These are phyloP conservation scores for Coemansia sp. DNA, from an alignment of 192 early-diverging fungal genomes.

Conservation along the genomic window DNA sequence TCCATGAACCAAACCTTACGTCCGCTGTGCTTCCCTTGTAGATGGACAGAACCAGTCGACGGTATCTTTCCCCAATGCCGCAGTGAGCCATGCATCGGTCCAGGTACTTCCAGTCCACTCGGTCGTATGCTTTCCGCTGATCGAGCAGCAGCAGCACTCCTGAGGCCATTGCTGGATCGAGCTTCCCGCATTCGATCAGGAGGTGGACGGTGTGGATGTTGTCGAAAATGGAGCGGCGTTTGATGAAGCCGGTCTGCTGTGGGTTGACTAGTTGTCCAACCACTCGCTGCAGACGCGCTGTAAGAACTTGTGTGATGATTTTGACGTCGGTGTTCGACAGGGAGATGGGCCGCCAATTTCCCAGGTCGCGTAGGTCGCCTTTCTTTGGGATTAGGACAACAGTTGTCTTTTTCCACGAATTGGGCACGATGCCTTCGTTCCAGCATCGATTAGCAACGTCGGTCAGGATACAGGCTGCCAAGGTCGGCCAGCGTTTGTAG, in stretches of 20 bases:
- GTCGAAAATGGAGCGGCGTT: not conserved
- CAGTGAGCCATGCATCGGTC: not conserved
- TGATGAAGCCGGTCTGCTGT: not conserved
- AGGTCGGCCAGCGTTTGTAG: not conserved
- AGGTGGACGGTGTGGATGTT: conserved; percentile 2
- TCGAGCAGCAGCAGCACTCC: not conserved
- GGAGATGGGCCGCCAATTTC: conserved; percentile 8
- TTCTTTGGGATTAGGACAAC: conserved; percentile 9
- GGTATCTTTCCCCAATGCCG: not conserved
- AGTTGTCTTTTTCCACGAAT: not conserved
- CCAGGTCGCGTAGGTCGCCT: conserved; percentile 5
- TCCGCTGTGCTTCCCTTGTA: not conserved
- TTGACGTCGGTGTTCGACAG: conserved; percentile 7
- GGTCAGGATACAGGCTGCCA: not conserved
- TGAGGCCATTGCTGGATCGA: not conserved
- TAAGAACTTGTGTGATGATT: not conserved
- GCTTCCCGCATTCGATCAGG: not conserved
- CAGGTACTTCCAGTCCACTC: conserved; percentile 11
- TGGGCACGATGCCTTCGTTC: not conserved
- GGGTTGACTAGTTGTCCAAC: not conserved
- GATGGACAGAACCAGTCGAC: not conserved
- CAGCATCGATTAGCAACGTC: not conserved
- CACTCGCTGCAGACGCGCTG: not conserved
- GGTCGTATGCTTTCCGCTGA: conserved; percentile 7
- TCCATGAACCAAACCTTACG: not conserved